Evolutionary conservation across 2,329 filamentous ascomycete species (phyloP).

Genomic region (Penicillium janthinellum): DNA sequence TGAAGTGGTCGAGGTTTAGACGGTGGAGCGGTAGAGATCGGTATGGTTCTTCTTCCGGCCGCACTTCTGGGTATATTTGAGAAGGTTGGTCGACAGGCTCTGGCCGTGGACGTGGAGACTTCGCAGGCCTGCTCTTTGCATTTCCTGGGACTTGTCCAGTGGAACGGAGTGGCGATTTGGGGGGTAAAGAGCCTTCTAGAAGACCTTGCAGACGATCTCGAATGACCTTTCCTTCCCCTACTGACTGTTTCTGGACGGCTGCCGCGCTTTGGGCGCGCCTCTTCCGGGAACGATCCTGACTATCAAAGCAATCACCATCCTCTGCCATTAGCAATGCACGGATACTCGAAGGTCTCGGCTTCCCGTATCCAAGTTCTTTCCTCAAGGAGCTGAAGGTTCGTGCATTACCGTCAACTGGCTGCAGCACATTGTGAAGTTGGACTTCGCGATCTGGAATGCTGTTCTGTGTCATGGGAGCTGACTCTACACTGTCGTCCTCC

Average conservation of each 20-base stretch:
- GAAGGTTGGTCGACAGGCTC: conserved; percentile 1
- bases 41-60: conserved; percentile 49
- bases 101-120: background rate
- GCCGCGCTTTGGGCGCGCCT: background rate
- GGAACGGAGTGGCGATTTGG: conserved; percentile 22
- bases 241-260: background rate
- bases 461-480: background rate
- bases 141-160: background rate
- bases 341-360: conserved; percentile 25
- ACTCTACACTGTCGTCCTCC: background rate
- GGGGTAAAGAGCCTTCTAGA: conserved; percentile 32
- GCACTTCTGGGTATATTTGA: conserved; percentile 12
- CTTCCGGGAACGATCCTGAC: background rate
- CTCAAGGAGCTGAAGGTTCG: conserved; percentile 4
- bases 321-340: conserved; percentile 51
- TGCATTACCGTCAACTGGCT: conserved; percentile 34
- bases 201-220: conserved; percentile 36
- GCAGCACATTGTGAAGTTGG: conserved; percentile 24
- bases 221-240: conserved; percentile 6
- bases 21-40: conserved; percentile 60
- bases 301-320: conserved; percentile 46
- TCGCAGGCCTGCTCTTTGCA: background rate
- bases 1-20: conserved; percentile 74
- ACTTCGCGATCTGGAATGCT: background rate
- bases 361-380: conserved; percentile 36